These are phyloP conservation scores for Nicotiana otophora DNA, from an alignment of 257 asterid species.

Conservation along the genomic window DNA sequence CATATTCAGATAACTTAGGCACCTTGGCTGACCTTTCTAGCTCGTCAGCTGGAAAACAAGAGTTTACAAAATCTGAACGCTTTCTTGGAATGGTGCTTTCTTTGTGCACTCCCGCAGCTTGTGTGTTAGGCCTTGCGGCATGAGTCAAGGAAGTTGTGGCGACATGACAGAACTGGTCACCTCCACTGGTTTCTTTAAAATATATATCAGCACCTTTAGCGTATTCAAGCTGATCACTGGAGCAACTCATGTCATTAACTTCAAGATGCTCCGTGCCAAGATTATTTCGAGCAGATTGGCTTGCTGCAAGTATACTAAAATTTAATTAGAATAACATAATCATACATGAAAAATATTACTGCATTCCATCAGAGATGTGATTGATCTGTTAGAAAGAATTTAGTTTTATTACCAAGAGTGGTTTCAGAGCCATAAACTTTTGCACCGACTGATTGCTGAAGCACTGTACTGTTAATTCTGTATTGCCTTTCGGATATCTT, in stretches of 20 bases:
- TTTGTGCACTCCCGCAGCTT: neutral
- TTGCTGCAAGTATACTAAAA: neutral
- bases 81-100: neutral
- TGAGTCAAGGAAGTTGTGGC: neutral
- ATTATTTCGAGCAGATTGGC: neutral
- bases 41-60: neutral
- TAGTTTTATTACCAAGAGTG: neutral
- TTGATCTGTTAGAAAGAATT: neutral
- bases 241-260: neutral
- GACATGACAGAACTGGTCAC: neutral
- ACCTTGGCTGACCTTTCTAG: neutral
- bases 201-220: neutral
- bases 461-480: neutral
- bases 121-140: neutral
- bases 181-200: neutral
- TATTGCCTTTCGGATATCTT: neutral
- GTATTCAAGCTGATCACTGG: neutral
- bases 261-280: neutral
- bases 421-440: neutral
- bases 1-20: no score
- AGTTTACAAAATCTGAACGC: neutral
- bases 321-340: no score
- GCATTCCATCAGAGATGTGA: neutral
- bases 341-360: neutral
- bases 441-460: neutral